A percentile compares a stretch with the other conserved stretches of the same genome.
Evolutionary conservation across 2,329 filamentous ascomycete genomes (phyloP).

Genomic region (Colletotrichum sp.): DNA sequence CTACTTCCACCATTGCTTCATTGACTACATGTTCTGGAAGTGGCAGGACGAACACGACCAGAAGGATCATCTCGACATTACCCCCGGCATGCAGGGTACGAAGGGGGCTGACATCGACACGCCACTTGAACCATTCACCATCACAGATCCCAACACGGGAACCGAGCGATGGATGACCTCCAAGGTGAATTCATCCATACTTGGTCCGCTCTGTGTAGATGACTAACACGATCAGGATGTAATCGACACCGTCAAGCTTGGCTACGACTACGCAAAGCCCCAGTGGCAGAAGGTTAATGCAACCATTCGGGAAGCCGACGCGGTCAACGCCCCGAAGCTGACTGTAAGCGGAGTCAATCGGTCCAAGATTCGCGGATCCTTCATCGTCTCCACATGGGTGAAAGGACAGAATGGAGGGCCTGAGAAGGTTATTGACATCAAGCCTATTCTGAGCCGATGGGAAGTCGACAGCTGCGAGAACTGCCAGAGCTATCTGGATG

Average conservation of each 20-base stretch:
- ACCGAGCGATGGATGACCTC: neutral
- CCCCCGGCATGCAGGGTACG: conserved; percentile 15
- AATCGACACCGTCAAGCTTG: conserved; percentile 8
- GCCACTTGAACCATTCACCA: conserved; percentile 10
- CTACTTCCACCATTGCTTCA: conserved; percentile 35
- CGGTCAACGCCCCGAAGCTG: neutral
- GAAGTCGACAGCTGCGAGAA: conserved; percentile 26
- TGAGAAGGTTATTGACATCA: conserved; percentile 2
- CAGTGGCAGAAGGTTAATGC: neutral
- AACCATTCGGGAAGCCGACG: neutral
- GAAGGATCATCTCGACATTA: neutral
- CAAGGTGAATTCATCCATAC: neutral
- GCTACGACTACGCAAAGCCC: conserved; percentile 16
- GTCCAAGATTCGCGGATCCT: conserved; percentile 25
- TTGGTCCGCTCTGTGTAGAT: neutral
- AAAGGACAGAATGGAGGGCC: neutral
- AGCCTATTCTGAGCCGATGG: conserved; percentile 28
- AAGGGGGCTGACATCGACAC: conserved; percentile 12
- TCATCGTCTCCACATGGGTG: conserved; percentile 24
- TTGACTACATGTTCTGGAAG: conserved; percentile 33
- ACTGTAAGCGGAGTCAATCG: conserved; percentile 24
- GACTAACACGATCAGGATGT: neutral
- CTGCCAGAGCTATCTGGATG: conserved; percentile 26
- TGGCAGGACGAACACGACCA: conserved; percentile 29
- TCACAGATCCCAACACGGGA: neutral